A percentile compares a stretch with the other conserved stretches of the same genome.
phyloP scores from a whole-genome alignment of 768 basidiomycete species.

The Kwoniella sp. region DNA sequence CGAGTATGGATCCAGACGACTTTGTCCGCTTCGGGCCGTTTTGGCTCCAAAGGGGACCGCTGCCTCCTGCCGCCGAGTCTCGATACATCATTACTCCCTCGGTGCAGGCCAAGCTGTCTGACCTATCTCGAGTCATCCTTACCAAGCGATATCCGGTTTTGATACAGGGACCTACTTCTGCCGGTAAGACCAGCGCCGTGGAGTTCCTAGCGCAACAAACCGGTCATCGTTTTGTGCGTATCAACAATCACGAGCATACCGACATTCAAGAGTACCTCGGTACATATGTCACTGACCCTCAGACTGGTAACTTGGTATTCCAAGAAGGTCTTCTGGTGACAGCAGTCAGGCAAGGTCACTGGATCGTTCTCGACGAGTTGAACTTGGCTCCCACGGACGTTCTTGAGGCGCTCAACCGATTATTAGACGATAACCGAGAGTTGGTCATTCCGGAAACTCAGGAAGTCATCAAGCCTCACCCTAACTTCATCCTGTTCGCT shows the following conservation, averaged over 20 bases:
- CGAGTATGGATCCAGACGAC: constrained; percentile 54
- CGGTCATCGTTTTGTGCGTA: constrained; percentile 91
- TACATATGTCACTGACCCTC: constrained; percentile 87
- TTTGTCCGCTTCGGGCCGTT: constrained; percentile 86
- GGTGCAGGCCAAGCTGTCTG: constrained; percentile 86
- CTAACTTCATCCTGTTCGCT: constrained; percentile 95
- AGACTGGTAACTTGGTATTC: constrained; percentile 89
- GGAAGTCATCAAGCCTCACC: constrained; percentile 87
- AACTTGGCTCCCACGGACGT: constrained; percentile 98
- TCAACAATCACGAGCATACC: constrained; percentile 99
- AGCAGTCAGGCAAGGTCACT: constrained; percentile 84
- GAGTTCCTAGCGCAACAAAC: constrained; percentile 90
- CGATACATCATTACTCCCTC: constrained; percentile 94
- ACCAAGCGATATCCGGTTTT: constrained; percentile 88
- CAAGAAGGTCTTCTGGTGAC: constrained; percentile 90
- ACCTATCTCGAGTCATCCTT: constrained; percentile 84
- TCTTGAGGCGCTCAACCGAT: constrained; percentile 89
- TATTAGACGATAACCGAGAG: constrained; percentile 96
- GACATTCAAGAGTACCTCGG: constrained; percentile 99
- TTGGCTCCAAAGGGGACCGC: constrained; percentile 74
- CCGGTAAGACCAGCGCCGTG: constrained; percentile 93
- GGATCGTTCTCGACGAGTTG: constrained; percentile 97
- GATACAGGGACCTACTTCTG: constrained; percentile 96
- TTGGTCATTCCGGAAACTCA: constrained; percentile 92
- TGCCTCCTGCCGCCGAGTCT: constrained; percentile 59